phyloP scores from a whole-genome alignment of 2,329 filamentous ascomycete species.

The Exophiala bonariae region DNA sequence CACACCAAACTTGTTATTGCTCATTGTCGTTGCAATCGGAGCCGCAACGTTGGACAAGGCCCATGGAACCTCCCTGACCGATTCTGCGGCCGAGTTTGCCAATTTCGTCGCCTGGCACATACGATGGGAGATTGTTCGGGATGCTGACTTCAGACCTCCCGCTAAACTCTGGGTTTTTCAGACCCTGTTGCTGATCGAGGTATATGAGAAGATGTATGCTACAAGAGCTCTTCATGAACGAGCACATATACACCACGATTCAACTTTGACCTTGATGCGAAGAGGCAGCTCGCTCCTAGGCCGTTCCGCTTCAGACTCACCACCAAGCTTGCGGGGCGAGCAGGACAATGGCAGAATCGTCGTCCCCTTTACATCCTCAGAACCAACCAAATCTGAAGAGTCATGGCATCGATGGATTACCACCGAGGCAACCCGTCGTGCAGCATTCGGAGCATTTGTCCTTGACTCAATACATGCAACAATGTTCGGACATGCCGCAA shows the following conservation, averaged over 20 bases:
- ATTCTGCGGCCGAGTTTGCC: constrained; percentile 76
- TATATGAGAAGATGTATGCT: constrained; percentile 98
- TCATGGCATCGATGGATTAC: constrained; percentile 98
- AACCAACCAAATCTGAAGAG: constrained; percentile 69
- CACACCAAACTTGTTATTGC: constrained; percentile 78
- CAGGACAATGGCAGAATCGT: constrained; percentile 41
- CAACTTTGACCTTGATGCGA: constrained; percentile 92
- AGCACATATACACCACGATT: constrained; percentile 95
- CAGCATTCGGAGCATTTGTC: constrained; percentile 90
- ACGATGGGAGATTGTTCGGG: constrained; percentile 95
- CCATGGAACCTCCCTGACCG: constrained; percentile 71
- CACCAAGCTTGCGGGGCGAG: constrained; percentile 70
- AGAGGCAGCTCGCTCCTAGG: constrained; percentile 88
- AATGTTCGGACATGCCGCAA: constrained; percentile 96
- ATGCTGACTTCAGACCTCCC: constrained; percentile 83
- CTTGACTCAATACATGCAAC: constrained; percentile 95
- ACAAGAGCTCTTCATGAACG: constrained; percentile 88
- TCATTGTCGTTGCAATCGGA: constrained; percentile 90
- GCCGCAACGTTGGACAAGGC: constrained; percentile 85
- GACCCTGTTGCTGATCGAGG: constrained; percentile 79
- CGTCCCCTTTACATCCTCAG: constrained; percentile 51
- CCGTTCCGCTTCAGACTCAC: constrained; percentile 79
- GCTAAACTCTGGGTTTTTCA: constrained; percentile 97
- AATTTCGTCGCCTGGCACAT: constrained; percentile 91
- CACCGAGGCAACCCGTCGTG: constrained; percentile 84